phyloP scores from a whole-genome alignment of 495 filamentous ascomycete species.

The Tuber calosporum region DNA sequence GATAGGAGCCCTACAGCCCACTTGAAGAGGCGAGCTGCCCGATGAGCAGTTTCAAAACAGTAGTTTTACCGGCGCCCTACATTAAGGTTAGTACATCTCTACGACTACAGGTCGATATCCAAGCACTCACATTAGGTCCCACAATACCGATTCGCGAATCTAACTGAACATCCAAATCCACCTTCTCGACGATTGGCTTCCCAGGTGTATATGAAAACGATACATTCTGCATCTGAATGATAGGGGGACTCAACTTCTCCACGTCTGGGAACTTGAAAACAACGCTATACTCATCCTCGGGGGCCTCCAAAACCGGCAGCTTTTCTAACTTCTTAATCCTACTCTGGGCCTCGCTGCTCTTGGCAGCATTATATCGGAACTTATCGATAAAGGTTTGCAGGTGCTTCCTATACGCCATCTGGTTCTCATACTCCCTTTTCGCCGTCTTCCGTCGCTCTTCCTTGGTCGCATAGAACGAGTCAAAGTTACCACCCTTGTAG shows the following conservation, averaged over 20 bases:
- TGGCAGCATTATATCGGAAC: constrained; percentile 98
- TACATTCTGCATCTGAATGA: constrained; percentile 93
- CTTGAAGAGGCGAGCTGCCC: constrained; percentile 69
- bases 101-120: background rate
- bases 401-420: constrained; percentile 88
- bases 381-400: constrained; percentile 96
- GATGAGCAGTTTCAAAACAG: constrained; percentile 87
- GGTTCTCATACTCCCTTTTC: constrained; percentile 96
- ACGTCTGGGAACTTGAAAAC: constrained; percentile 98
- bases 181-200: constrained; percentile 69
- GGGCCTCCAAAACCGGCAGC: constrained; percentile 84
- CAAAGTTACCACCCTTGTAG: constrained; percentile 97
- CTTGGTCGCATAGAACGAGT: constrained; percentile 95
- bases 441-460: constrained; percentile 96
- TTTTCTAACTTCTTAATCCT: constrained; percentile 98
- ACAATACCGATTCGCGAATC: constrained; percentile 98
- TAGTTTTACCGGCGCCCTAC: constrained; percentile 88
- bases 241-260: constrained; percentile 92
- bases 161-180: constrained; percentile 93
- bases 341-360: constrained; percentile 95
- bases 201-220: constrained; percentile 82
- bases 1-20: constrained; percentile 48
- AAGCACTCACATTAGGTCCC: constrained; percentile 63
- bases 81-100: background rate
- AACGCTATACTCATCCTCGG: constrained; percentile 90